Base-by-base conservation (phyloP, 2,329 filamentous ascomycete genomes). In the Pestalotiopsis sp. region DNA sequence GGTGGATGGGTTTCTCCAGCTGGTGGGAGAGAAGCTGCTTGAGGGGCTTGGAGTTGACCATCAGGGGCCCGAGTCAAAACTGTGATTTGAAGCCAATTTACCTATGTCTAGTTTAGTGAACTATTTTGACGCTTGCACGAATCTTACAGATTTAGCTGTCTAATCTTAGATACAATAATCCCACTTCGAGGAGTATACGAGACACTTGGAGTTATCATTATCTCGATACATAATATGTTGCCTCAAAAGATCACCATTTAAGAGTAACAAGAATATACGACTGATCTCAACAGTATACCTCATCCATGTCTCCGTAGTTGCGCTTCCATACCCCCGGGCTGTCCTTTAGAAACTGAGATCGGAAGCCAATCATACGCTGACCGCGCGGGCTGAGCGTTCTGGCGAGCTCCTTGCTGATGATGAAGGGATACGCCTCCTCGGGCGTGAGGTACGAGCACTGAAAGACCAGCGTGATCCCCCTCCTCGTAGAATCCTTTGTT, bases 391-490 rank as follows among this genome's bases (percentile, higher is more conserved):
- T 72, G 22, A 76, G 68, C 3, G 68, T 68, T 20, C 58, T 70
- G 7, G 70, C 73, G 24, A 73, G 56, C 26, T 73, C 72, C 55
- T 68, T 70, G 6, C 67, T 64, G 1, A 75, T 66, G 22, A 72
- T 44, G 65, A 76, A 74, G 3, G 74, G 72, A 56, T 75, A 73
- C 14, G 74, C 74, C 69, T 76, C 74, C 63, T 73, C 72, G n/a
- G 73, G 74, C 13, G 74, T 75, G 2, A 75, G 70, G 66, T 73
- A 76, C 10, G 71, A 73, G 60, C 70, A 71, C 65, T 73, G 72
- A 65, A 75, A 74, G 11, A 73, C 71, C 9, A 75, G 66, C 13
- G 72, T 70, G 9, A 75, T 71, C n/a, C 68, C 72, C 66, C 73
- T 70, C 35, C 73, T 65, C 40, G 67, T 70, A 22, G 58, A 17